Conservation (phyloP, 768 basidiomycete species). For the Lanmaoa rubissima region DNA sequence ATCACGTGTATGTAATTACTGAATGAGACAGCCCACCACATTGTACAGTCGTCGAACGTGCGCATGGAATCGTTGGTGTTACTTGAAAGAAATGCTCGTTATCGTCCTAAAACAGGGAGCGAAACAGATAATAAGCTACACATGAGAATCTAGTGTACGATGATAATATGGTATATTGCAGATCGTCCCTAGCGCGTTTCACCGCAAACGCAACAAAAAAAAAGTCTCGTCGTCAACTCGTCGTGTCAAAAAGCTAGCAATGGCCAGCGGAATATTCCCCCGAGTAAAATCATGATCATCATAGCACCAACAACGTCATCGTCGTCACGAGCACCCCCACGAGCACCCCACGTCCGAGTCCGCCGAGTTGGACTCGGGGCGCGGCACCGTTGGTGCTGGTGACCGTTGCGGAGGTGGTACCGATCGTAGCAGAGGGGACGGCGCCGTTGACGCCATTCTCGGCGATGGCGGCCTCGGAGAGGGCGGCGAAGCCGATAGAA, state of each 20-base stretch:
- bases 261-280: too few species aligned
- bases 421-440: slow-evolving; percentile 59
- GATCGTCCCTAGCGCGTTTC: too few species aligned
- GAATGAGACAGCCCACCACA: background rate
- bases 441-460: slow-evolving; percentile 31
- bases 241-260: background rate
- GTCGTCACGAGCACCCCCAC: background rate
- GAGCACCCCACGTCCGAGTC: background rate
- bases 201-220: too few species aligned
- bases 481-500: slow-evolving; percentile 49
- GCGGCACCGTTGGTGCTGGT: slow-evolving; percentile 32
- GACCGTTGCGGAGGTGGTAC: slow-evolving; percentile 46
- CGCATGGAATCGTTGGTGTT: background rate
- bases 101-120: too few species aligned
- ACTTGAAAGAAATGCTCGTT: background rate
- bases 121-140: background rate
- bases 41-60: background rate
- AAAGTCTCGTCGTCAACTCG: too few species aligned
- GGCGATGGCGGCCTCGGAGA: slow-evolving; percentile 33
- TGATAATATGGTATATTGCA: background rate
- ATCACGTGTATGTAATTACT: slow-evolving; percentile 6
- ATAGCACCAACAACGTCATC: slow-evolving; percentile 1
- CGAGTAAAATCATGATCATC: background rate
- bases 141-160: background rate
- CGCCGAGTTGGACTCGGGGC: background rate